These are phyloP conservation scores for Trichoderma orchidacearum DNA, from an alignment of 495 filamentous ascomycete species.

Conservation along the genomic window DNA sequence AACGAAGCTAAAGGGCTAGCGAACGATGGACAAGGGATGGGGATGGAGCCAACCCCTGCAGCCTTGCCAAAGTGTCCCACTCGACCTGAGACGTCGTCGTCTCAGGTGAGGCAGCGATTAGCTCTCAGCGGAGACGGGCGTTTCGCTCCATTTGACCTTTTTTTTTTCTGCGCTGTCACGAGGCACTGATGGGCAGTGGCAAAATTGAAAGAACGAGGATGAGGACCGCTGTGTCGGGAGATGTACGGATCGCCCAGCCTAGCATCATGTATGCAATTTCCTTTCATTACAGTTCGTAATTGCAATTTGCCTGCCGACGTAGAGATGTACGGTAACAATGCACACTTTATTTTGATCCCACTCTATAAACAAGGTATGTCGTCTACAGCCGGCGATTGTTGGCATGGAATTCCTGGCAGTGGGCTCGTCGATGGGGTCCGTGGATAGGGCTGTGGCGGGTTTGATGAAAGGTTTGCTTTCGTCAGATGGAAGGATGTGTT, in stretches of 20 bases:
- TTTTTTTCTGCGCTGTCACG: background rate
- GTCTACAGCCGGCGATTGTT: background rate
- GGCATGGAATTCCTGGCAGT: background rate
- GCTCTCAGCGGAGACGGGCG: background rate
- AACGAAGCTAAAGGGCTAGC: background rate
- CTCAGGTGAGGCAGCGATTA: constrained; percentile 1
- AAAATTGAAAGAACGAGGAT: background rate
- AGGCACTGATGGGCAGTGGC: background rate
- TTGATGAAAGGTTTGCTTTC: no score
- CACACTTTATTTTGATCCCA: background rate
- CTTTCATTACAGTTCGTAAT: no score
- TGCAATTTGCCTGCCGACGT: background rate
- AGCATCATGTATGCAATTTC: no score
- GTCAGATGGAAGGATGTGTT: no score
- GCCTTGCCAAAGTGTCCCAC: background rate
- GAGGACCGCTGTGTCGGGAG: background rate
- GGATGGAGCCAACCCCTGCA: background rate
- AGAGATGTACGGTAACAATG: no score
- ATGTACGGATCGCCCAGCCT: background rate
- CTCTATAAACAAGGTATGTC: no score
- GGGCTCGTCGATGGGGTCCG: background rate
- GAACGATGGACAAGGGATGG: background rate
- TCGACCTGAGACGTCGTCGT: constrained; percentile 1
- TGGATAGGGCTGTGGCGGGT: background rate
- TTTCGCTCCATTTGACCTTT: background rate